Base-by-base conservation (phyloP, 345 rosid species). In the Heritiera littoralis region DNA sequence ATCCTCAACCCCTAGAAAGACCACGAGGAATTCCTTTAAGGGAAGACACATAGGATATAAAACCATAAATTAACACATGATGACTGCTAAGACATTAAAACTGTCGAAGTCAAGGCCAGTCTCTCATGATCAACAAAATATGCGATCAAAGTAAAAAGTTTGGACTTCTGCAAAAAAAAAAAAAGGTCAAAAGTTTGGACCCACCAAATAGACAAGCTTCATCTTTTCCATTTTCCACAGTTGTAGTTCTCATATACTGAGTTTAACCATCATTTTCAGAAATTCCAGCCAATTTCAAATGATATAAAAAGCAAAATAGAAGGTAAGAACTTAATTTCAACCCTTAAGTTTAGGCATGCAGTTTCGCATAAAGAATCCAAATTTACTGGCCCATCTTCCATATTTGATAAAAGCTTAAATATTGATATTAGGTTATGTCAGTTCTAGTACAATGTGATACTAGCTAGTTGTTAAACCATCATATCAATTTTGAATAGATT, bases 1-100 rank as follows among this genome's bases (percentile, higher is more conserved):
- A 59, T 89, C 98, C 70, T 89, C 93, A 86, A 86, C 74, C 75
- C 97, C 98, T 96, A 79, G 13, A 55, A 67, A 58, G 51, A 51
- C 66, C 80, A 80, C 75, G n/a, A 58, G 15, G 52, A 75, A 58
- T 48, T 63, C 66, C 51, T 65, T 51, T 70, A 20, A 71, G 75
- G 68, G 66, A 78, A 74, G 30, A 43, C 35, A 46, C 48, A n/a
- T 17, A 35, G 40, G 28, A 67, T 20, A 72, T 30, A 75, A 72
- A 45, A 72, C 8, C 40, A 17, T 76, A 76, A 28, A 59, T 32
- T 38, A 72, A 70, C 52, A 28, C 6, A 60, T 43, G 40, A 45
- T 18, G 45, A 68, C n/a, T 58, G 38, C 23, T 35, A 74, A 35
- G 60, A 74, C n/a, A 43, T 45, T 17, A 43, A 59, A 56, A 75